Base-by-base conservation (phyloP, 148 eudicot genomes). In the Limonium bicolor region DNA sequence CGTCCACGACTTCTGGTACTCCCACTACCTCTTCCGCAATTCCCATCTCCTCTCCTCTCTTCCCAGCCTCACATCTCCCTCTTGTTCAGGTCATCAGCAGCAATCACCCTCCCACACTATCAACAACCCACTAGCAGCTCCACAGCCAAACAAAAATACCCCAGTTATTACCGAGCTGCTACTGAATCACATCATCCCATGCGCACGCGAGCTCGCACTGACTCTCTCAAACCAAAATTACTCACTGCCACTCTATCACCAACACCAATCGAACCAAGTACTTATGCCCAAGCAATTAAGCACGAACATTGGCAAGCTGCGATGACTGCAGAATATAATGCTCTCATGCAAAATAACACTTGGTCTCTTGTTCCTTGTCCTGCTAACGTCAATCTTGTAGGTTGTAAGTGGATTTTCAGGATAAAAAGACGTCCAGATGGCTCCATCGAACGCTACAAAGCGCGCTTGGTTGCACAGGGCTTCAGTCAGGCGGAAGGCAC, bases 361-460 rank as follows among this genome's bases (percentile, higher is more conserved):
- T 41, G 49, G 49, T n/a, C n/a, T 5, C 16, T 54, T 0, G 50
- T 42, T 17, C 50, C 39, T 5, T 10, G 54, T 2, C 8, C 18
- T 14, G 12, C 38, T 30, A 3, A 20, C 19, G 34, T 19, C 5
- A 29, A 41, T 54, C 39, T 41, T 7, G 14, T 54, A 2, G 50
- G 49, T 0, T 16, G 39, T 18, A 1, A 20, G 10, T 54, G 58
- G 58, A 13, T 54, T 2, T 41, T 41, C 16, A 8, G 25, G 10
- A n/a, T 41, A 4, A 41, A 54, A 12, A 1, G 38, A 12, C 36
- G 10, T 15, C 13, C 36, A 9, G 36, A 32, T 32, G 36, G 36
- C 7, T 2, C 36, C 3, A 9, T 32, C 2, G 36, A 32, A 3
- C 3, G 36, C 4, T 7, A 32, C 36, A 32, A 32, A 32, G 36